Conservation (phyloP, 208 protist genomes). For the Leishmania gerbilli region DNA sequence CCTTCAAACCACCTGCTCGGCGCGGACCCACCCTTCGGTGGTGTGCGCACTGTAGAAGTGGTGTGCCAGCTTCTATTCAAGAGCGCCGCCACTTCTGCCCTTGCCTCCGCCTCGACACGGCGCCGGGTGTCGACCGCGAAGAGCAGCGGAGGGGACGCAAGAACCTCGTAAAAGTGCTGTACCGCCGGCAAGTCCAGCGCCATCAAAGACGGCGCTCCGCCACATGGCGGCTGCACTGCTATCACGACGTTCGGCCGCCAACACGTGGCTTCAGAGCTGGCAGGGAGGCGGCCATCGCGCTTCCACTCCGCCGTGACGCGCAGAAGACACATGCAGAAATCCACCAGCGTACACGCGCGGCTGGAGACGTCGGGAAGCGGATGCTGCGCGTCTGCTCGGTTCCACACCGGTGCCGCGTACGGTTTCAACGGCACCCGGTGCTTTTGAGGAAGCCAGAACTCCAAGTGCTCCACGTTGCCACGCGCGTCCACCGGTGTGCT, state of each 20-base stretch:
- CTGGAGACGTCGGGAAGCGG: not conserved
- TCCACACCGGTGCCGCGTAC: conserved; percentile 33
- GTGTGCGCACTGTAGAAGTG: conserved; percentile 6
- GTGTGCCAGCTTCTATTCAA: conserved; percentile 23
- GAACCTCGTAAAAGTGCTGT: conserved; percentile 28
- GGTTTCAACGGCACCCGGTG: conserved; percentile 69
- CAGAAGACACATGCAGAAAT: conserved; percentile 19
- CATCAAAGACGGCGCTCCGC: conserved; percentile 23
- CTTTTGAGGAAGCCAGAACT: conserved; percentile 82
- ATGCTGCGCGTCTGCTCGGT: conserved; percentile 5
- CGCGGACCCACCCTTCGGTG: not conserved
- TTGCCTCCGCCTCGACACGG: conserved; percentile 16
- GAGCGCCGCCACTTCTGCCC: conserved; percentile 18
- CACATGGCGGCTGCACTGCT: conserved; percentile 16
- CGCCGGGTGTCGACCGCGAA: conserved; percentile 15
- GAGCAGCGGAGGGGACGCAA: conserved; percentile 16
- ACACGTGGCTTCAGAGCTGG: not conserved
- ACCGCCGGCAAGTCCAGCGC: conserved; percentile 19
- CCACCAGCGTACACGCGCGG: not conserved
- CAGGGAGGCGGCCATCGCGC: not conserved
- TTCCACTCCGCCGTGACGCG: conserved; percentile 7
- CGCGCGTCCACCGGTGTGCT: conserved; percentile 12
- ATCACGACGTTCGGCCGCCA: conserved; percentile 21
- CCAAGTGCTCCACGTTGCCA: conserved; percentile 32
- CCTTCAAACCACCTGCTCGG: conserved; percentile 8